Conservation (phyloP, 768 basidiomycete species). For the Termitomyces sp. region DNA sequence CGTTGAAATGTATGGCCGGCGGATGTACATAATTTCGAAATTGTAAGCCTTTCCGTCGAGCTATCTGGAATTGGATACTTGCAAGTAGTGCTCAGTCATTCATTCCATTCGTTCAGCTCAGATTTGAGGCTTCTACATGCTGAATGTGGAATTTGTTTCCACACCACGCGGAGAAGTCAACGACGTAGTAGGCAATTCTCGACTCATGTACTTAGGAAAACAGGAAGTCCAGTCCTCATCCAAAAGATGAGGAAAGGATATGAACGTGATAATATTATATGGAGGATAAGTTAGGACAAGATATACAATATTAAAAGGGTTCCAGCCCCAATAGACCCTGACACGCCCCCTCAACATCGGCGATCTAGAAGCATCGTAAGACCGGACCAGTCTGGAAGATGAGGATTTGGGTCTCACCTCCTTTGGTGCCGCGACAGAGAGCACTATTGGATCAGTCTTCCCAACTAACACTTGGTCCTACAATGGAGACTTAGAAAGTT, state of each 20-base stretch:
- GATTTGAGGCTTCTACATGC: too few relatives aligned
- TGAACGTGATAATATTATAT: neutral
- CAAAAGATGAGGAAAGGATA: neutral
- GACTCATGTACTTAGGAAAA: too few relatives aligned
- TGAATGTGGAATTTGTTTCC: too few relatives aligned
- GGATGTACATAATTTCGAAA: too few relatives aligned
- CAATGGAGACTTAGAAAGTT: neutral
- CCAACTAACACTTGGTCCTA: constrained; percentile 76
- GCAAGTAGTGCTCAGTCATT: too few relatives aligned
- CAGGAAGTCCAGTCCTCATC: too few relatives aligned
- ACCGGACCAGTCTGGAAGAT: neutral
- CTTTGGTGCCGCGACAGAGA: constrained; percentile 76
- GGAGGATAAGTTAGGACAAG: neutral
- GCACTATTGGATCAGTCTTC: constrained; percentile 54
- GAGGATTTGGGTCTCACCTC: constrained; percentile 45
- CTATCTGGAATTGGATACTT: too few relatives aligned
- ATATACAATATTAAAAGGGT: constrained; percentile 27
- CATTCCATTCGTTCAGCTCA: too few relatives aligned
- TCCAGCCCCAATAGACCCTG: constrained; percentile 68
- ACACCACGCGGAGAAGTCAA: too few relatives aligned
- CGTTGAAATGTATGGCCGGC: too few relatives aligned
- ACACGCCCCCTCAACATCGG: constrained; percentile 78
- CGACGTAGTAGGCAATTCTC: too few relatives aligned
- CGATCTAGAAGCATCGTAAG: constrained; percentile 39
- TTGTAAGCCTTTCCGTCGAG: too few relatives aligned